Percentiles rank a stretch among this genome's conserved stretches.
Evolutionary conservation across 306 rosid genomes (phyloP).

Genomic region (Myrica gale): DNA sequence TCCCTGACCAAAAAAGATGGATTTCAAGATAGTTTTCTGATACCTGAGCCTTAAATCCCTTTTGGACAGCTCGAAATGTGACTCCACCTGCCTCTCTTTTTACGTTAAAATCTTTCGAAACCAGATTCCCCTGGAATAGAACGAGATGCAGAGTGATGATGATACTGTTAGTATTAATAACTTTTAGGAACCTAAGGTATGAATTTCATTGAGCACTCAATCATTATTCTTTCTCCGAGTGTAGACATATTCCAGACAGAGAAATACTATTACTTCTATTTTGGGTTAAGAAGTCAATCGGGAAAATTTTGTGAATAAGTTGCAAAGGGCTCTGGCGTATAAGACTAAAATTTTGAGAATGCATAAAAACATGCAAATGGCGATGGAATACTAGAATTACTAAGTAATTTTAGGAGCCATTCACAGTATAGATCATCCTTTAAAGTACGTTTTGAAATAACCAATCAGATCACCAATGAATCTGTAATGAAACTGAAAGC

Average conservation of each 20-base stretch:
- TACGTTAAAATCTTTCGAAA: constrained; percentile 64
- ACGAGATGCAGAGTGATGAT: not conserved
- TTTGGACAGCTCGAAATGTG: constrained; percentile 40
- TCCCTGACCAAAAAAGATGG: constrained; percentile 89
- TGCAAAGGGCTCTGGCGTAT: not conserved
- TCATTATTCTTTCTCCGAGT: not conserved
- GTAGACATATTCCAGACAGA: not conserved
- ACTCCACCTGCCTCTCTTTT: constrained; percentile 58
- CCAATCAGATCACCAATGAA: not conserved
- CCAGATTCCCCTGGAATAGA: constrained; percentile 50
- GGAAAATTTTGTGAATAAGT: not conserved
- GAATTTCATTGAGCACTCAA: not conserved
- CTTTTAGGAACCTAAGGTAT: not conserved
- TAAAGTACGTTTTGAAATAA: not conserved
- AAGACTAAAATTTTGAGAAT: not conserved
- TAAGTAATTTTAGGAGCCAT: not conserved
- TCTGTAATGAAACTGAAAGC: not conserved
- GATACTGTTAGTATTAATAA: not conserved
- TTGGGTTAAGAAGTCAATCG: not conserved
- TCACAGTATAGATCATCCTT: not conserved
- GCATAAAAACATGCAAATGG: not conserved
- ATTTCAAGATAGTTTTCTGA: constrained; percentile 62
- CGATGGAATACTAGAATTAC: not conserved
- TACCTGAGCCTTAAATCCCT: constrained; percentile 42
- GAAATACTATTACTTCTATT: not conserved